Evolutionary conservation across 2,329 filamentous ascomycete genomes (phyloP), one percentile per base, ranked within the genome.

Genomic region (Aspergillus hortae): DNA sequence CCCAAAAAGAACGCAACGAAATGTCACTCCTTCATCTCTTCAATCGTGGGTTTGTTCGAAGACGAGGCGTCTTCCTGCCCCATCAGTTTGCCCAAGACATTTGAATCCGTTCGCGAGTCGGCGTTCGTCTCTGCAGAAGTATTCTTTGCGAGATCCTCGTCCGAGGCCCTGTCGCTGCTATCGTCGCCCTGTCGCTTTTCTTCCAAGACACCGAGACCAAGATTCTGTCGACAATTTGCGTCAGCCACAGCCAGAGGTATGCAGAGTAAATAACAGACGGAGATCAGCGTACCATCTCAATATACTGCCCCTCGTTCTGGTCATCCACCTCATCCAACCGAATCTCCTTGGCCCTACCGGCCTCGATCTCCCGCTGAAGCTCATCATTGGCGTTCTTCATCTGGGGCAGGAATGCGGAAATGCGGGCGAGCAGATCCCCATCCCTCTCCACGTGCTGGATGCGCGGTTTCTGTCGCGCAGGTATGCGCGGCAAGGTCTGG

Each of bases 191-290:
- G 57, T 4, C 57, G 62, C 49, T 70, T 70, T 53, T 76, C 73
- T 60, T 74, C 70, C 17, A 77, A 59, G 5, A 77, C 74, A 9
- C 74, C 74, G 10, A 77, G 58, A 5, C 74, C 73, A 44, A 77
- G 64, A 52, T 77, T 71, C 72, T 74, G 38, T 43, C 53, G 35
- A 47, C 14, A 3, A 46, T 30, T 11, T 49, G 40, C 33, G 36
- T 32, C 21, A 42, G 49, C 25, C 11, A 42, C 19, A 23, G 23
- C 23, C 23, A 23, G 23, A 2, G 12, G 40, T n/a, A 42, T n/a
- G 10, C 12, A 42, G 2, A 42, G 15, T 6, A 42, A 42, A 23
- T 23, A n/a, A 21, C 19, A 30, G n/a, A 30, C 25, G 23, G 30
- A 32, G 17, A 4, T 6, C 9, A 36, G 30, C 67, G 21, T 63